These are phyloP conservation scores for Acacia confusa DNA, from an alignment of 306 rosid genomes.

Conservation along the genomic window DNA sequence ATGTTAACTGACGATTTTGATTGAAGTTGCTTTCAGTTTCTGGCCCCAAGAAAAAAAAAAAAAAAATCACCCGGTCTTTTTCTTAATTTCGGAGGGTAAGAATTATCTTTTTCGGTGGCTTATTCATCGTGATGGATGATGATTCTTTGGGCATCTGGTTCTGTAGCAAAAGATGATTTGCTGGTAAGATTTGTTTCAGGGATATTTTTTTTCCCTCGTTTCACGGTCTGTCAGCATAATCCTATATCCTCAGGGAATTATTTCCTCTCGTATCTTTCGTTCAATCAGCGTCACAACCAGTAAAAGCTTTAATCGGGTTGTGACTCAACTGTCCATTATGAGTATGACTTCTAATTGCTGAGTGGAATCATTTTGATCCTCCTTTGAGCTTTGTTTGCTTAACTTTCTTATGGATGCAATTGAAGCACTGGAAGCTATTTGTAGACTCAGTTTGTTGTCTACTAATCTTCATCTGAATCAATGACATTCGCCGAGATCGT, in stretches of 20 bases:
- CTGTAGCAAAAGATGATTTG: conserved; percentile 16
- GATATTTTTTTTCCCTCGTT: conserved; percentile 18
- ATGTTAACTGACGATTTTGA: conserved; percentile 22
- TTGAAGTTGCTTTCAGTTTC: background rate
- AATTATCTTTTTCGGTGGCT: background rate
- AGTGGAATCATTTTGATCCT: background rate
- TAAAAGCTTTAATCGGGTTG: background rate
- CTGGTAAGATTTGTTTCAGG: conserved; percentile 9
- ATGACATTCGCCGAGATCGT: background rate
- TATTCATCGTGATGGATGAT: conserved; percentile 25
- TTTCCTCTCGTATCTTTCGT: background rate
- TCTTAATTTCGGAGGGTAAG: conserved; percentile 25
- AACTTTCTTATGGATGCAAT: background rate
- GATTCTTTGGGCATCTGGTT: conserved; percentile 29
- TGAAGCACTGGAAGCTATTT: background rate
- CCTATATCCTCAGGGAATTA: background rate
- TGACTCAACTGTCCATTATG: conserved; percentile 8
- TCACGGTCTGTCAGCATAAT: background rate
- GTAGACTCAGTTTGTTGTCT: background rate
- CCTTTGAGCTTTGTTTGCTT: background rate
- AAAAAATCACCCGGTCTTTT: background rate
- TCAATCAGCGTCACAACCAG: background rate
- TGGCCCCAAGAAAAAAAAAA: background rate
- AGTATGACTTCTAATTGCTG: background rate
- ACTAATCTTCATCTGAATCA: conserved; percentile 16